These are phyloP conservation scores for Diplodia sapinea DNA, from an alignment of 2,329 filamentous ascomycete genomes.

Conservation along the genomic window DNA sequence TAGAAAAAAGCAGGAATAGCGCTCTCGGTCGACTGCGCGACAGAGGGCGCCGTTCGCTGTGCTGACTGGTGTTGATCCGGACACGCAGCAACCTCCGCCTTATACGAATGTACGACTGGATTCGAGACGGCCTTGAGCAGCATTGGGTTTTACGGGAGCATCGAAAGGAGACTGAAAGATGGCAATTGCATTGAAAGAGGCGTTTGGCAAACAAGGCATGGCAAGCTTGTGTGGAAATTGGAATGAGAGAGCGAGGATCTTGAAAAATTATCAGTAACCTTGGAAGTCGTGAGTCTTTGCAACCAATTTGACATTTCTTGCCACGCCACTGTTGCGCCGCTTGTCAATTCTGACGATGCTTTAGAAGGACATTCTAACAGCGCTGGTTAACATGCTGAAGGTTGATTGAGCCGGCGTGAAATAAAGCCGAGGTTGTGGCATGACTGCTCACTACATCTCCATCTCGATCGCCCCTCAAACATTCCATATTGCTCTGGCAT, in stretches of 20 bases:
- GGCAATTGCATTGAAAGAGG: background rate
- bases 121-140: background rate
- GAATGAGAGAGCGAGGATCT: background rate
- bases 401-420: background rate
- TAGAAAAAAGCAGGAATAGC: background rate
- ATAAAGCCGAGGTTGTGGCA: background rate
- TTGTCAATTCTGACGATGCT: background rate
- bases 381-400: background rate
- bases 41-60: slow-evolving; percentile 1
- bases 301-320: too few species aligned
- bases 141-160: background rate
- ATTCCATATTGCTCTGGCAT: background rate
- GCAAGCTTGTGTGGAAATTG: background rate
- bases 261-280: too few species aligned
- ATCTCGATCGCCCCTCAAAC: background rate
- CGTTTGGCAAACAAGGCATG: background rate
- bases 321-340: too few species aligned
- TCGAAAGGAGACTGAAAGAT: background rate
- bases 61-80: slow-evolving; percentile 5
- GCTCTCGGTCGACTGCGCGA: background rate
- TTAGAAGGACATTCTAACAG: background rate
- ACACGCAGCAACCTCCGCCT: background rate
- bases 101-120: background rate
- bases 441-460: background rate
- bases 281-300: background rate